Base-by-base conservation (phyloP, 768 basidiomycete genomes). In the Lentinula sp. region DNA sequence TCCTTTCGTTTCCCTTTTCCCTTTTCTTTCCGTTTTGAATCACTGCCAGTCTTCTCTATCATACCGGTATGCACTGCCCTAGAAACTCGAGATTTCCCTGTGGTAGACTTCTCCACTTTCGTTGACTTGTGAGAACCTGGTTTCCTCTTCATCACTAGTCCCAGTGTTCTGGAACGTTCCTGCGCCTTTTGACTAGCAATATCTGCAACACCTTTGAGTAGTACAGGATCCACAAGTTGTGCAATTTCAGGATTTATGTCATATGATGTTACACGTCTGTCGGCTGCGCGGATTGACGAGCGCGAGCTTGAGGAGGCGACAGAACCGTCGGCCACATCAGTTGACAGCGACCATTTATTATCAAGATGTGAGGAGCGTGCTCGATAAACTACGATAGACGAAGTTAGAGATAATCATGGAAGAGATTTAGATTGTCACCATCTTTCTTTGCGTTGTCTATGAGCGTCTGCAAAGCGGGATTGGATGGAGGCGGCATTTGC, bases 401-500 rank as follows among this genome's bases (percentile, higher is more conserved):
- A 28, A 18, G 37, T 40, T 16, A 42, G 21, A 42, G 37, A 56
- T 13, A 15, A 28, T 56, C 28, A 42, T 16, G 4, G 3, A 23
- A 35, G 28, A 31, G 21, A 56, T 11, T 21, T 3, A 31, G n/a
- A 2, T 2, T 28, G 1, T 59, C 21, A 50, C 45, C 31, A 32
- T 59, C 57, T n/a, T 37, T 50, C 3, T 59, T 18, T 10, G 57
- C 57, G 8, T 59, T 59, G 21, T 46, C 43, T 28, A 46, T 48
- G 9, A 59, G 43, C 1, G 9, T 37, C 5, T 32, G 57, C 4
- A 59, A n/a, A 59, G 34, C 45, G 4, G 57, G 57, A 37, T 59
- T 59, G 18, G 57, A 59, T 6, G 57, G 45, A 46, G 43, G 43
- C 2, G 57, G 57, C 57, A 59, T 59, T 46, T 59, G 34, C 57